phyloP scores from a whole-genome alignment of 1,284 basidiomycete genomes.

The Cryptococcus maquisensis region DNA sequence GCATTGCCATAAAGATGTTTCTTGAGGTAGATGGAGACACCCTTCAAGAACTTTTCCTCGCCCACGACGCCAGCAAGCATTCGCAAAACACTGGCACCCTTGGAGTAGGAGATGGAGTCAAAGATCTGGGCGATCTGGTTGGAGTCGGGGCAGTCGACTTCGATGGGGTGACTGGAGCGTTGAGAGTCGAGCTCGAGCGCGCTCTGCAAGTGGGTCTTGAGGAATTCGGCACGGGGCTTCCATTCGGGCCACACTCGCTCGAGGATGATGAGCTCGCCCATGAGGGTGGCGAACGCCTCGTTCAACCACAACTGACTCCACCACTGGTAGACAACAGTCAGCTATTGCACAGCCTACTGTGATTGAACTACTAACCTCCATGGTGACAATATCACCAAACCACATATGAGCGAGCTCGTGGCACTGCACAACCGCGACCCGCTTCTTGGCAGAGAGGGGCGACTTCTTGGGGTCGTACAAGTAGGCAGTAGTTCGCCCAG shows the following conservation, averaged over 20 bases:
- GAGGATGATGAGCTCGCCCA: constrained; percentile 87
- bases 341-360: too few relatives aligned
- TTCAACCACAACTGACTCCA: constrained; percentile 78
- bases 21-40: constrained; percentile 89
- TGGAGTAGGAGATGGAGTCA: constrained; percentile 77
- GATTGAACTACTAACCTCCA: constrained; percentile 58
- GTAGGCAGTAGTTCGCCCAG: constrained; percentile 77
- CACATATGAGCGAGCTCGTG: constrained; percentile 52
- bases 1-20: constrained; percentile 78
- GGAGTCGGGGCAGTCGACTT: constrained; percentile 84
- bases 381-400: constrained; percentile 89
- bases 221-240: constrained; percentile 55
- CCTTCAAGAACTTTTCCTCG: constrained; percentile 79
- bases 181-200: constrained; percentile 83
- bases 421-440: constrained; percentile 67
- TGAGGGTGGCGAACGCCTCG: constrained; percentile 74
- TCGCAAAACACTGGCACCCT: constrained; percentile 80
- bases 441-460: constrained; percentile 72
- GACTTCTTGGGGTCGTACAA: constrained; percentile 74
- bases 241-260: constrained; percentile 60
- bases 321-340: constrained; percentile 52
- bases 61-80: constrained; percentile 90
- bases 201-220: constrained; percentile 53
- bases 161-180: constrained; percentile 89
- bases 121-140: constrained; percentile 87